These are phyloP conservation scores for Botrytis aclada DNA, from an alignment of 2,329 filamentous ascomycete species.

Conservation along the genomic window DNA sequence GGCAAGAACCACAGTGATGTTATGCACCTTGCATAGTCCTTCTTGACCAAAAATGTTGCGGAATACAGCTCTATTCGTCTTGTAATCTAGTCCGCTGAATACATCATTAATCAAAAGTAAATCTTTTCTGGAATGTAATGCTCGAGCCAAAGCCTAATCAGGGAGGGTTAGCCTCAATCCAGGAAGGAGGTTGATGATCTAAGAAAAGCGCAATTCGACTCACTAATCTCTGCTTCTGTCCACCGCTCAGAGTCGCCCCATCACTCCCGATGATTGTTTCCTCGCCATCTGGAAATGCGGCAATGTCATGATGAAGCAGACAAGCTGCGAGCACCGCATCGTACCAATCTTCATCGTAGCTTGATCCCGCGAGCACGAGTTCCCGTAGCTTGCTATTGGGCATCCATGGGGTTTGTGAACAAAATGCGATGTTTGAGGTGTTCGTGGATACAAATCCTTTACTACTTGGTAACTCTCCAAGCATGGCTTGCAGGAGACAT, in stretches of 20 bases:
- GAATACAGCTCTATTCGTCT: slow-evolving; percentile 24
- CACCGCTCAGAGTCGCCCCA: slow-evolving; percentile 36
- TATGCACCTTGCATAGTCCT: slow-evolving; percentile 24
- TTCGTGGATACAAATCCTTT: slow-evolving; percentile 23
- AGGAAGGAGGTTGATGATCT: not conserved
- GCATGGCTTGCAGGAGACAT: slow-evolving; percentile 32
- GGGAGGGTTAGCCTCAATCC: not conserved
- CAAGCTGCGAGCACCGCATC: slow-evolving; percentile 30
- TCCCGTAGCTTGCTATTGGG: slow-evolving; percentile 42
- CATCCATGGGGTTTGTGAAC: slow-evolving; percentile 46
- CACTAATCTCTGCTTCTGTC: slow-evolving; percentile 32
- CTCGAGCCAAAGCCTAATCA: slow-evolving; percentile 29
- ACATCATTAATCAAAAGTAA: slow-evolving; percentile 29
- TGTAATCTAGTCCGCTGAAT: slow-evolving; percentile 28
- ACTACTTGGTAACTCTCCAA: slow-evolving; percentile 28
- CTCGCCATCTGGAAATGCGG: slow-evolving; percentile 33
- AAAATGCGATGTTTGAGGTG: slow-evolving; percentile 39
- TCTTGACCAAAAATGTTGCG: slow-evolving; percentile 21
- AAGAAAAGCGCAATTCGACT: not conserved
- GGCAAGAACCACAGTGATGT: slow-evolving; percentile 37
- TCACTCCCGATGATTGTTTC: slow-evolving; percentile 34
- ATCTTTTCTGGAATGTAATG: slow-evolving; percentile 20
- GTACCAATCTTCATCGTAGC: slow-evolving; percentile 34
- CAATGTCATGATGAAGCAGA: slow-evolving; percentile 29
- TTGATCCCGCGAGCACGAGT: slow-evolving; percentile 40